Conservation (phyloP, 2,329 filamentous ascomycete species). For the Trichophyton equinum region DNA sequence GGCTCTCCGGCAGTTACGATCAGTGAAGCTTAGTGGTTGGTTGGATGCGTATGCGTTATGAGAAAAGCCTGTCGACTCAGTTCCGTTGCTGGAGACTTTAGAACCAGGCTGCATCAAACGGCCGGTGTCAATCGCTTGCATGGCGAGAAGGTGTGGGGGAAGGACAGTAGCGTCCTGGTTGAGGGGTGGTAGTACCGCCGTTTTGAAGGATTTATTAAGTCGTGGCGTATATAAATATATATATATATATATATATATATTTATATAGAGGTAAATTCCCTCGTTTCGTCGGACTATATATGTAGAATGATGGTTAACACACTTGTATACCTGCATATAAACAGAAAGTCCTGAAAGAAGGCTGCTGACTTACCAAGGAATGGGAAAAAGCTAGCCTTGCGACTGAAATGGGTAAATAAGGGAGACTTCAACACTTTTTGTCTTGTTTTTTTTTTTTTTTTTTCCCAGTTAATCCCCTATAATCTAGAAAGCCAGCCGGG, state of each 20-base stretch:
- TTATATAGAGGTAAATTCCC: too few relatives aligned
- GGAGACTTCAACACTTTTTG: not conserved
- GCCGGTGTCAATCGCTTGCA: slow-evolving; percentile 70
- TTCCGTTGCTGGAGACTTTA: slow-evolving; percentile 61
- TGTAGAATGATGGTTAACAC: too few relatives aligned
- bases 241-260: not conserved
- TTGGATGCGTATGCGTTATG: slow-evolving; percentile 87
- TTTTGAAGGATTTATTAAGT: slow-evolving; percentile 8
- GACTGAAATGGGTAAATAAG: not conserved
- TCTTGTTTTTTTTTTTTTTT: too few relatives aligned
- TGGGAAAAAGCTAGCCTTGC: not conserved
- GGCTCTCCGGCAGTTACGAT: slow-evolving; percentile 66
- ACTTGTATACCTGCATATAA: not conserved
- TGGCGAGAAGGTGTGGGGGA: slow-evolving; percentile 70
- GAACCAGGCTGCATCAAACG: slow-evolving; percentile 39
- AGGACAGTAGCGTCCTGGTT: slow-evolving; percentile 75
- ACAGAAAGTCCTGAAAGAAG: not conserved
- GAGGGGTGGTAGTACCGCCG: slow-evolving; percentile 48
- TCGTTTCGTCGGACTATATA: too few relatives aligned
- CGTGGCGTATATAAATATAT: not conserved
- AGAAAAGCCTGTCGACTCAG: slow-evolving; percentile 75
- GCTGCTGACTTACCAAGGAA: not conserved
- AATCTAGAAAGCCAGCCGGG: not conserved
- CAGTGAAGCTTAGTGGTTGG: slow-evolving; percentile 60
- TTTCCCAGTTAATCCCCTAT: not conserved